Conservation (phyloP, 1,284 basidiomycete species). For the Ceratobasidium sp. region DNA sequence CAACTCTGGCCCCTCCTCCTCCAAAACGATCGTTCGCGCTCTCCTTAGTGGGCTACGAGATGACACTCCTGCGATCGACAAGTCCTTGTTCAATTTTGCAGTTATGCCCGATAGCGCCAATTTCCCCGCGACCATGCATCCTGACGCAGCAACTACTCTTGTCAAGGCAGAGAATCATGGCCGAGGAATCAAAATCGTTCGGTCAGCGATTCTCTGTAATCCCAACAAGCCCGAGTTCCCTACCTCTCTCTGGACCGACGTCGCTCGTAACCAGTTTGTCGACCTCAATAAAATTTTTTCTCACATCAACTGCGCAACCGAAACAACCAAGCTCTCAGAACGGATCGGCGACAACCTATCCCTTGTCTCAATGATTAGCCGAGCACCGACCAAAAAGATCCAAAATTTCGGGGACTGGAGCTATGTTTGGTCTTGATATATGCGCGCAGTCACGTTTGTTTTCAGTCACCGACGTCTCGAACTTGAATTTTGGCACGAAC, state of each 20-base stretch:
- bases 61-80: too few relatives aligned
- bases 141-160: too few relatives aligned
- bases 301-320: neutral
- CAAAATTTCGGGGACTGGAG: neutral
- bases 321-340: neutral
- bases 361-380: neutral
- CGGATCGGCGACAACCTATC: neutral
- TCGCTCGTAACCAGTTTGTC: slow-evolving; percentile 25
- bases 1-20: too few relatives aligned
- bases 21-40: too few relatives aligned
- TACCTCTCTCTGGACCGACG: slow-evolving; percentile 19
- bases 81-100: too few relatives aligned
- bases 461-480: neutral
- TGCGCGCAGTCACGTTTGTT: neutral
- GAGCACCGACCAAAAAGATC: neutral
- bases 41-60: too few relatives aligned
- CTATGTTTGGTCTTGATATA: too few relatives aligned
- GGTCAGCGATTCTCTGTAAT: too few relatives aligned
- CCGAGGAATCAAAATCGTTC: too few relatives aligned
- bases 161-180: too few relatives aligned
- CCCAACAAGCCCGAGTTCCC: slow-evolving; percentile 16
- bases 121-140: too few relatives aligned
- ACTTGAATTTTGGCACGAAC: neutral
- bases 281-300: slow-evolving; percentile 36
- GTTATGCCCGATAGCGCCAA: too few relatives aligned